Conservation (phyloP, 73 alveolate species). For the Stentor roeselii region DNA sequence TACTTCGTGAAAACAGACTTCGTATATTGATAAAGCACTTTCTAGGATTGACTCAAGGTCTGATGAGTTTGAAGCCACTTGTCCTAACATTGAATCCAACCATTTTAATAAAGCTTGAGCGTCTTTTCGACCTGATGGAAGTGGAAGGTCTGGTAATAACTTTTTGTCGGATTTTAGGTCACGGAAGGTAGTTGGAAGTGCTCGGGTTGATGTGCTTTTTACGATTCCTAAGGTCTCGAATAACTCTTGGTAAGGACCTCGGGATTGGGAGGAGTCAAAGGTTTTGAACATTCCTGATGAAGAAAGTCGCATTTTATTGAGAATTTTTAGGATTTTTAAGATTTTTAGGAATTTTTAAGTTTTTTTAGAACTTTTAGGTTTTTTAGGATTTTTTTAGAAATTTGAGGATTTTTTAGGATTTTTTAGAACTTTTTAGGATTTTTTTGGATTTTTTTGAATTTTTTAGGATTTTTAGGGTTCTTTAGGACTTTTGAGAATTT, state of each 20-base stretch:
- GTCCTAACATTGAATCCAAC: neutral
- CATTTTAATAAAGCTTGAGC: conserved; percentile 1
- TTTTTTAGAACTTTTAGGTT: no score
- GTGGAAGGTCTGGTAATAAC: neutral
- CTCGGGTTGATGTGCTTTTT: neutral
- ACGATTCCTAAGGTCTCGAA: neutral
- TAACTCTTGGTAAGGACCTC: neutral
- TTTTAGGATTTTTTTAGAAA: no score
- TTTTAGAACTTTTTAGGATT: no score
- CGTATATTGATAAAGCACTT: conserved; percentile 11
- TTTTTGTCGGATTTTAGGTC: conserved; percentile 4
- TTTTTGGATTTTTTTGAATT: no score
- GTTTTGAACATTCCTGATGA: no score
- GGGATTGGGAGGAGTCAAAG: no score
- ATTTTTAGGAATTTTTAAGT: no score
- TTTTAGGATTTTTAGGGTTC: no score
- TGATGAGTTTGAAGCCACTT: neutral
- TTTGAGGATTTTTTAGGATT: no score
- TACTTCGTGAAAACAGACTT: conserved; percentile 28
- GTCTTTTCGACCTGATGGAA: conserved; percentile 13
- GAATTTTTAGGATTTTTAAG: no score
- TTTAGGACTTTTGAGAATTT: no score
- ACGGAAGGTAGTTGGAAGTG: neutral
- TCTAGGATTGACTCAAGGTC: neutral
- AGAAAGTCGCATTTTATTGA: no score